Conservation (phyloP, 2,329 filamentous ascomycete genomes). For the Fusarium chlamydosporum region DNA sequence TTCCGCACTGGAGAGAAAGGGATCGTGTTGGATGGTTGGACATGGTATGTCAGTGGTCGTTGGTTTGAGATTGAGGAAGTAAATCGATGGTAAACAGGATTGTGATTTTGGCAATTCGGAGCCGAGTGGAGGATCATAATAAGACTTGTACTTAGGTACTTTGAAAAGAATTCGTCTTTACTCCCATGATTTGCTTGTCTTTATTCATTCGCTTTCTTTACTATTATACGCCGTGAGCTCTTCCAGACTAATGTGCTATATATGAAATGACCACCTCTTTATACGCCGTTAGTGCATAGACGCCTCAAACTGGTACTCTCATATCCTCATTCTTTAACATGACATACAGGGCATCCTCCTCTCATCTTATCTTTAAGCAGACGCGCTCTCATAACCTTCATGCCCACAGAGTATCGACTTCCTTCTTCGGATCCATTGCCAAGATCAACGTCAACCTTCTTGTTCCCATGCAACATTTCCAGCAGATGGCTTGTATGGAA, state of each 20-base stretch:
- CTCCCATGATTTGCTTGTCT: conserved; percentile 12
- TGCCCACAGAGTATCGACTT: conserved; percentile 77
- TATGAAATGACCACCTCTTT: conserved; percentile 28
- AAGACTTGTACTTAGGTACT: conserved; percentile 49
- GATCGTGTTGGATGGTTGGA: conserved; percentile 37
- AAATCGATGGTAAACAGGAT: conserved; percentile 43
- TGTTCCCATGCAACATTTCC: conserved; percentile 63
- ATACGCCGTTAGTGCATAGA: conserved; percentile 31
- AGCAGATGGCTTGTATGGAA: conserved; percentile 83
- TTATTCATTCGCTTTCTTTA: conserved; percentile 11
- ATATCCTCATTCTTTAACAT: conserved; percentile 44
- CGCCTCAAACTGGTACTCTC: conserved; percentile 25
- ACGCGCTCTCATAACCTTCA: conserved; percentile 89
- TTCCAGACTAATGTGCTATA: conserved; percentile 15
- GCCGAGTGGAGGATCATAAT: conserved; percentile 45
- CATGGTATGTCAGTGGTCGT: conserved; percentile 25
- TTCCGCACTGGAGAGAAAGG: conserved; percentile 31
- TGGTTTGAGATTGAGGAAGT: conserved; percentile 37
- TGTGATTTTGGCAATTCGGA: conserved; percentile 44
- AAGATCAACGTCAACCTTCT: conserved; percentile 63
- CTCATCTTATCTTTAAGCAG: conserved; percentile 79
- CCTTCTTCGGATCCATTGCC: conserved; percentile 60
- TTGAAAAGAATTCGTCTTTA: conserved; percentile 39
- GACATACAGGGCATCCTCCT: conserved; percentile 74
- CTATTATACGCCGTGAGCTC: conserved; percentile 14